Percentiles rank a stretch among this genome's conserved stretches.
These are phyloP conservation scores for Neopestalotiopsis clavispora DNA, from an alignment of 2,329 filamentous ascomycete genomes.

Conservation along the genomic window DNA sequence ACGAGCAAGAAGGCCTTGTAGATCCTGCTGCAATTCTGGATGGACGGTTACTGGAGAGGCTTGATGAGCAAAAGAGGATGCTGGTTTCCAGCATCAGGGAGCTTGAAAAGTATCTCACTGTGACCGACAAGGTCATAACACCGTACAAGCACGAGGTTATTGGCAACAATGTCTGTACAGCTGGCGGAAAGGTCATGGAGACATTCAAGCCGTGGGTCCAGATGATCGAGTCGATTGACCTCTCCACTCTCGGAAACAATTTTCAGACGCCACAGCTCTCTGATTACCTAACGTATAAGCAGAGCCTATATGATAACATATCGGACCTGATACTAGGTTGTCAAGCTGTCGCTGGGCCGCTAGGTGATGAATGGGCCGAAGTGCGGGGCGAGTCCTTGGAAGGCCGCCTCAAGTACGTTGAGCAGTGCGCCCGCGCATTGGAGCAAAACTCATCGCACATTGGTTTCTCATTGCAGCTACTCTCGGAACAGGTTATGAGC, in stretches of 20 bases:
- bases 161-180: conserved; percentile 80
- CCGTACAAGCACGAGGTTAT: conserved; percentile 78
- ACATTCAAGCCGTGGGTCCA: conserved; percentile 89
- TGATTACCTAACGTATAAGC: conserved; percentile 90
- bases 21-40: conserved; percentile 81
- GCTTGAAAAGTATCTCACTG: conserved; percentile 80
- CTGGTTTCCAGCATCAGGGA: conserved; percentile 86
- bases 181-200: conserved; percentile 81
- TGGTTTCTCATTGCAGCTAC: conserved; percentile 82
- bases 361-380: conserved; percentile 95
- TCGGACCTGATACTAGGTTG: conserved; percentile 87
- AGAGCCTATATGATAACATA: conserved; percentile 90
- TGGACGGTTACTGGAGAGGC: conserved; percentile 74
- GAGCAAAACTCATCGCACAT: conserved; percentile 88
- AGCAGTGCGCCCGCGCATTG: conserved; percentile 76
- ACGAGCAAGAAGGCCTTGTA: conserved; percentile 67
- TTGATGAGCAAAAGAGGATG: conserved; percentile 85
- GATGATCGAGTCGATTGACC: conserved; percentile 88
- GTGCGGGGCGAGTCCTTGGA: conserved; percentile 89
- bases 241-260: conserved; percentile 76
- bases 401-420: conserved; percentile 81
- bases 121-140: conserved; percentile 82
- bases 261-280: conserved; percentile 84
- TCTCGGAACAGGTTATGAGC: conserved; percentile 79
- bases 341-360: conserved; percentile 87